These are phyloP conservation scores for Alternaria metachromatica DNA, from an alignment of 2,329 filamentous ascomycete species.

Conservation along the genomic window DNA sequence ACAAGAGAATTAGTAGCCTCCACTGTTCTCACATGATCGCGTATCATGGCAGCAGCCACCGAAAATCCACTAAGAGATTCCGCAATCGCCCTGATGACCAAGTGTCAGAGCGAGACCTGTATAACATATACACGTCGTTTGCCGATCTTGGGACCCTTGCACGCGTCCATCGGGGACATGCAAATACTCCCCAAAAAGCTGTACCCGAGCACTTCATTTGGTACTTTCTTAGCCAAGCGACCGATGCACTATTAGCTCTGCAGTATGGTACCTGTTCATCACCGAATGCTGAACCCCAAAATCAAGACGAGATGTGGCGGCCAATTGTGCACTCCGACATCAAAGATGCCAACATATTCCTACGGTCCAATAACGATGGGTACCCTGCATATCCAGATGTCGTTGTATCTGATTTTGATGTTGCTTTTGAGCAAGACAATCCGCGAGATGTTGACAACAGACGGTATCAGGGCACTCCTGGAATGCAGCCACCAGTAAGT, in stretches of 20 bases:
- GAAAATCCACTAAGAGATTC: not conserved
- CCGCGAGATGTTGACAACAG: too few species aligned
- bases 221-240: not conserved
- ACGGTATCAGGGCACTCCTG: too few species aligned
- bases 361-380: too few species aligned
- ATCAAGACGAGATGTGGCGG: not conserved
- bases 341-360: not conserved
- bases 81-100: too few species aligned
- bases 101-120: not conserved
- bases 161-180: not conserved
- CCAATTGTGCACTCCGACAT: not conserved
- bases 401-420: not conserved
- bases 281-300: not conserved
- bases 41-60: not conserved
- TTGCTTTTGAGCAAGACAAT: too few species aligned
- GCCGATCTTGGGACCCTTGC: not conserved
- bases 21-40: not conserved
- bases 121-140: not conserved
- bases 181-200: not conserved
- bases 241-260: not conserved
- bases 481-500: too few species aligned
- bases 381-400: not conserved
- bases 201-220: not conserved
- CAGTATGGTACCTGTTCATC: not conserved
- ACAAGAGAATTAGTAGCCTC: not conserved